Conservation (phyloP, 306 rosid genomes). For the Boehmeria nivea region DNA sequence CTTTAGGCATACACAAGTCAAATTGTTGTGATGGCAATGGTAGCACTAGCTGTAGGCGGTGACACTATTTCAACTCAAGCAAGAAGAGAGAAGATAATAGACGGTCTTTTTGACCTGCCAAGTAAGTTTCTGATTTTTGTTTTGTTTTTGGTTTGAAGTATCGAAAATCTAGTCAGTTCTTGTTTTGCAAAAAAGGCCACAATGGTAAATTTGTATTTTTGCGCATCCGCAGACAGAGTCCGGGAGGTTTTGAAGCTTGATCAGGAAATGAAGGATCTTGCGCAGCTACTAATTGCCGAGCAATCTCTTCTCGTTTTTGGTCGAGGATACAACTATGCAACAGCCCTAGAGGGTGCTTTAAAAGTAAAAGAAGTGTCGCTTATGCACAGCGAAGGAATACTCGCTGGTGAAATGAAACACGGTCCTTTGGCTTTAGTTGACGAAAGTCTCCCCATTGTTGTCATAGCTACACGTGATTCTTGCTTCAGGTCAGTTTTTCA, state of each 20-base stretch:
- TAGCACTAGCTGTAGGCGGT: slow-evolving; percentile 90
- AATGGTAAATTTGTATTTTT: neutral
- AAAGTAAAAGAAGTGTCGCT: slow-evolving; percentile 98
- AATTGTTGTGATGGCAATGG: slow-evolving; percentile 97
- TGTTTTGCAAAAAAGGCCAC: neutral
- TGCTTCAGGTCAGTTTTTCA: slow-evolving; percentile 82
- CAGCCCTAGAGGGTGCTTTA: slow-evolving; percentile 96
- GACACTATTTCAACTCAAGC: slow-evolving; percentile 79
- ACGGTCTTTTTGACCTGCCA: slow-evolving; percentile 85
- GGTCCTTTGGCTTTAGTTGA: slow-evolving; percentile 97
- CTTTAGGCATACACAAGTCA: slow-evolving; percentile 94
- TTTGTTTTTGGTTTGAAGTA: no score
- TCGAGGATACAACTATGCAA: slow-evolving; percentile 91
- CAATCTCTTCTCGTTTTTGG: slow-evolving; percentile 98
- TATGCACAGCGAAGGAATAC: slow-evolving; percentile 99
- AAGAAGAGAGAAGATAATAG: slow-evolving; percentile 83
- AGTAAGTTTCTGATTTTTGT: slow-evolving; percentile 51
- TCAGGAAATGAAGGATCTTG: slow-evolving; percentile 83
- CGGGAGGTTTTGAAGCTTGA: slow-evolving; percentile 89
- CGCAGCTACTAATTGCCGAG: slow-evolving; percentile 72
- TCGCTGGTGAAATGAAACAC: slow-evolving; percentile 99
- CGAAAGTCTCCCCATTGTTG: slow-evolving; percentile 84
- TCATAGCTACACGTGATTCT: slow-evolving; percentile 86
- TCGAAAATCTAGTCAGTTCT: slow-evolving; percentile 9
- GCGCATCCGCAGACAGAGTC: slow-evolving; percentile 81